phyloP scores from a whole-genome alignment of 768 basidiomycete species.

The Mycena pura region DNA sequence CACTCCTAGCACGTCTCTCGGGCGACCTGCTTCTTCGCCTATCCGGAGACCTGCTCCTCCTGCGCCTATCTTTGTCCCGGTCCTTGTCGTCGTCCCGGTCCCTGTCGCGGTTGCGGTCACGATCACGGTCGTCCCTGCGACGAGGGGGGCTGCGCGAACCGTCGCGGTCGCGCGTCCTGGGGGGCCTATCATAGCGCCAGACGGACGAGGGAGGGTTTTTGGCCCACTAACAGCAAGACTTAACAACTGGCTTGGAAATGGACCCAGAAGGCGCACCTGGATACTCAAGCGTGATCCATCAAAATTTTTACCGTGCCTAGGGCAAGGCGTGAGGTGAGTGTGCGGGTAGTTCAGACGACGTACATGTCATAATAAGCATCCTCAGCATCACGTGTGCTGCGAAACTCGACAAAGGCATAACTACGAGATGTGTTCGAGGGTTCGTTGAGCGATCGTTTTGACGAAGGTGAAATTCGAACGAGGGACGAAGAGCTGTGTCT shows the following conservation, averaged over 20 bases:
- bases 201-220: conserved; percentile 85
- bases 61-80: conserved; percentile 49
- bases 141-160: conserved; percentile 27
- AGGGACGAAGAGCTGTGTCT: conserved; percentile 35
- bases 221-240: conserved; percentile 63
- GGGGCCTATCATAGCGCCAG: conserved; percentile 66
- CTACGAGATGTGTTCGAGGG: conserved; percentile 58
- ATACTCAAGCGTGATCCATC: conserved; percentile 79
- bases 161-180: conserved; percentile 37
- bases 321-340: neutral
- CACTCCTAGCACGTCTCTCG: conserved; percentile 43
- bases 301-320: conserved; percentile 78
- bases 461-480: conserved; percentile 40
- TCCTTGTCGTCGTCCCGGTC: conserved; percentile 38
- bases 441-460: conserved; percentile 65
- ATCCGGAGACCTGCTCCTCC: conserved; percentile 57
- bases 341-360: conserved; percentile 30
- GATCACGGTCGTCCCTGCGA: conserved; percentile 44
- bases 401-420: conserved; percentile 89
- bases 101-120: conserved; percentile 30
- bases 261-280: conserved; percentile 51
- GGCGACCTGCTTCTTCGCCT: conserved; percentile 48
- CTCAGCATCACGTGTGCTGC: conserved; percentile 78
- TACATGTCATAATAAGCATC: conserved; percentile 88
- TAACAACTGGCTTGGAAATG: neutral